phyloP scores from a whole-genome alignment of 108 stramenopile genomes.

The Skeletonema marinoi region DNA sequence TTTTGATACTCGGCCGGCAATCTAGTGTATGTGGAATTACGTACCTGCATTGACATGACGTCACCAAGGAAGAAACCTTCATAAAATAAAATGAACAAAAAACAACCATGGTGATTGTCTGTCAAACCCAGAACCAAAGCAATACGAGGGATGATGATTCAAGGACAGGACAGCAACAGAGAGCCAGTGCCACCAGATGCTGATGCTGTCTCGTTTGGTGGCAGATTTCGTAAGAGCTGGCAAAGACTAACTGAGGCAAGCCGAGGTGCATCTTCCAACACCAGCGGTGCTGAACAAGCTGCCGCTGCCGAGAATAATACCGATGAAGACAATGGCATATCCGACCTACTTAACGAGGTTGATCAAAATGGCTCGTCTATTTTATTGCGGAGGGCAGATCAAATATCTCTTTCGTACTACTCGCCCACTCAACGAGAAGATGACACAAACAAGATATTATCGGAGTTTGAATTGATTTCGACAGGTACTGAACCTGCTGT shows the following conservation, averaged over 20 bases:
- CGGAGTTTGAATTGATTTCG: constrained; percentile 1
- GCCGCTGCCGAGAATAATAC: not conserved
- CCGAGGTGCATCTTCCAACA: not conserved
- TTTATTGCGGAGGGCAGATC: constrained; percentile 15
- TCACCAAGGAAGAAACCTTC: too few species aligned
- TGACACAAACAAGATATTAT: not conserved
- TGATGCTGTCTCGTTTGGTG: not conserved
- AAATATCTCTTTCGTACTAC: constrained; percentile 14
- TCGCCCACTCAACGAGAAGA: not conserved
- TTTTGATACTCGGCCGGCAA: too few species aligned
- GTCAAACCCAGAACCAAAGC: too few species aligned
- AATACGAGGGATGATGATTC: not conserved
- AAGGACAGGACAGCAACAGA: not conserved
- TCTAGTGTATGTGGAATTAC: too few species aligned
- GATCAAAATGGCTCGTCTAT: constrained; percentile 18
- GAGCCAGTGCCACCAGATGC: not conserved
- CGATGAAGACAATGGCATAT: not conserved
- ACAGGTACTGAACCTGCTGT: not conserved
- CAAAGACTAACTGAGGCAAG: not conserved
- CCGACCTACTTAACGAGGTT: constrained; percentile 11
- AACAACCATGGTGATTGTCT: too few species aligned
- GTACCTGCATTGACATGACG: too few species aligned
- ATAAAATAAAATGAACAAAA: too few species aligned
- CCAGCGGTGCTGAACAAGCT: not conserved
- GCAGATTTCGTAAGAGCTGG: not conserved